Base-by-base conservation (phyloP, 352 stramenopile genomes). In the Phytophthora macrochlamydospora region DNA sequence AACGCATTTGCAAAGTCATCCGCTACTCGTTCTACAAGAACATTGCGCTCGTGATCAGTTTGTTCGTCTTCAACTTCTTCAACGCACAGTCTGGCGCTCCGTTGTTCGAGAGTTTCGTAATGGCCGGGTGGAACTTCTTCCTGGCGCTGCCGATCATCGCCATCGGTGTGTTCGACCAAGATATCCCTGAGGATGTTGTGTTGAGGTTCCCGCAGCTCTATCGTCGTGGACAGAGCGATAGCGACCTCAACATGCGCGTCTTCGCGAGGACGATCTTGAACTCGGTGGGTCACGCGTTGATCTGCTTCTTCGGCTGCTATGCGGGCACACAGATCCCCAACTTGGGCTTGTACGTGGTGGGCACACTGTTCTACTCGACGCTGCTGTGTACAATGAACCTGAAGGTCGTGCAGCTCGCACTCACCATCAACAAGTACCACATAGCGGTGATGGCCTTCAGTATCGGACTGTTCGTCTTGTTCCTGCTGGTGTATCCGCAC, bases 21-120 rank as follows among this genome's bases (percentile, higher is more conserved):
- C 80, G 96, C 7, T 99, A 98, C 70, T 98, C 97, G 37, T 99
- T 99, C 73, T 99, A 99, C 90, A 99, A 99, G 79, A 99, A 99
- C 83, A 95, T 98, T 57, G 82, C 96, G 32, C 89, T 99, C 28
- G 92, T 98, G 55, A 90, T 97, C 38, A 92, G 80, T 50, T 75
- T 98, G 56, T 97, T 98, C 69, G 73, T 98, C 4, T 91, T 90
- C 69, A 97, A 93, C 65, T 89, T 98, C 45, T 97, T 86, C 75
- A 98, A 94, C 68, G 94, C 93, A 13, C 95, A 98, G 55, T 98
- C 90, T 14, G 96, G 83, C 37, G 65, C 74, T 13, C 76, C 89
- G 29, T 62, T 96, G 1, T 96, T 94, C 49, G 88, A 96, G 71
- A 87, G 76, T 31, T 91, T 89, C 44, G 79, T 91, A 30, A 89